These are phyloP conservation scores for Eremothecium cymbalariae DNA, from an alignment of 1,139 yeast species.

Conservation along the genomic window DNA sequence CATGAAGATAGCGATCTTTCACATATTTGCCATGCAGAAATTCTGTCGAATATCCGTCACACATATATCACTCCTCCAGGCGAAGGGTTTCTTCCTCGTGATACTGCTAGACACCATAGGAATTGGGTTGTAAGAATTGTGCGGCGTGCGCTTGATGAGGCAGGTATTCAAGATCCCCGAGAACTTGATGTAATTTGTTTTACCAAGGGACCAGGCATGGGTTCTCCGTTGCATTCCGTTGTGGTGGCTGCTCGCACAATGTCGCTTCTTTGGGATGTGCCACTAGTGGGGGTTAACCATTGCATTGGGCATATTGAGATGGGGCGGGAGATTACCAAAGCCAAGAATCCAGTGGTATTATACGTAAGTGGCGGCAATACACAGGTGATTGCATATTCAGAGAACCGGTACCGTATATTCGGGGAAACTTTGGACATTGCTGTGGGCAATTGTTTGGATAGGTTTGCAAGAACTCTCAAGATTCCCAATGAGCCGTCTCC, in stretches of 20 bases:
- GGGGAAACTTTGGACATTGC: slow-evolving; percentile 98
- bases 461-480: slow-evolving; percentile 85
- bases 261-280: slow-evolving; percentile 71
- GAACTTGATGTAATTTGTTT: slow-evolving; percentile 89
- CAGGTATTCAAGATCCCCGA: slow-evolving; percentile 39
- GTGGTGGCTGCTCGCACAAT: slow-evolving; percentile 88
- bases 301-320: slow-evolving; percentile 97
- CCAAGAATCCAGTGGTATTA: slow-evolving; percentile 86
- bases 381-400: slow-evolving; percentile 93
- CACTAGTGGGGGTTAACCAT: slow-evolving; percentile 91
- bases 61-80: slow-evolving; percentile 97
- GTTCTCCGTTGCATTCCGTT: slow-evolving; percentile 92
- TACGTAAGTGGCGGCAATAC: slow-evolving; percentile 98
- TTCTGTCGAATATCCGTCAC: slow-evolving; percentile 81
- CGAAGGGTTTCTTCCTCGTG: slow-evolving; percentile 92
- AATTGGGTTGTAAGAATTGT: slow-evolving; percentile 89
- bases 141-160: slow-evolving; percentile 56
- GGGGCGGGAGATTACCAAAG: slow-evolving; percentile 98
- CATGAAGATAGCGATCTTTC: slow-evolving; percentile 37
- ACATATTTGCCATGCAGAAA: slow-evolving; percentile 44
- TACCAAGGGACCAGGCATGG: slow-evolving; percentile 99
- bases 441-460: slow-evolving; percentile 89
- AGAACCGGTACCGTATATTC: slow-evolving; percentile 84
- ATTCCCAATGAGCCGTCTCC: slow-evolving; percentile 95
- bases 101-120: slow-evolving; percentile 92